Base-by-base conservation (phyloP, 495 filamentous ascomycete genomes). In the Evernia prunastri region DNA sequence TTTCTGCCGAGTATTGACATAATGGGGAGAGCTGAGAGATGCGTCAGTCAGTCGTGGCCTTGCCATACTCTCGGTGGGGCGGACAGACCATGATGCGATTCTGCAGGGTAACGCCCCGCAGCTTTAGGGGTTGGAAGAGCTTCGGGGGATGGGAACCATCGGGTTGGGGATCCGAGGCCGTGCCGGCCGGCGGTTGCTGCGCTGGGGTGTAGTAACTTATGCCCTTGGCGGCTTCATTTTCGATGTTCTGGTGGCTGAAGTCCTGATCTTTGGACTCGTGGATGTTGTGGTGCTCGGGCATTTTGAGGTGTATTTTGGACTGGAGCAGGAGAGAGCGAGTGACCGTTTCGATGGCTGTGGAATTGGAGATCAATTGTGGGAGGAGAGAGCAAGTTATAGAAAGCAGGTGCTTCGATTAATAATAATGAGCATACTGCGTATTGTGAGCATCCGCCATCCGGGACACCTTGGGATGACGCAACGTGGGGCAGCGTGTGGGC, bases 171-270 rank as follows among this genome's bases (percentile, higher is more conserved):
- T 85, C 75, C 10, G 80, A 77, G 6, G 87, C 86, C 1, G 86
- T 88, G 13, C 88, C 88, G 8, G 85, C 80, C 1, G 87, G 82
- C 2, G 86, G 84, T 3, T 74, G 67, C 68, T 91, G 88, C 3
- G 75, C 79, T 3, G 88, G 88, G 0, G 88, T 88, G 75, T 83
- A 90, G 77, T 86, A 91, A 40, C 85, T 78, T 66, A 89, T 80
- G 53, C 81, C 82, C 58, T 72, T 60, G 18, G 81, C 81, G 59
- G 80, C 66, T 43, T 73, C 73, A 61, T 75, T 76, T 23, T 69
- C 61, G 58, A 83, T 74, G 58, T 47, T 63, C 56, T 69, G 62
- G 29, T 63, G 25, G 12, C 39, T 58, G 29, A 67, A 66, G 20
- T 69, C 63, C 61, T 69, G 67, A 7, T 69, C 17, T 40, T 63